phyloP scores from a whole-genome alignment of 2,329 filamentous ascomycete species.

The Achaetomium macrosporum region DNA sequence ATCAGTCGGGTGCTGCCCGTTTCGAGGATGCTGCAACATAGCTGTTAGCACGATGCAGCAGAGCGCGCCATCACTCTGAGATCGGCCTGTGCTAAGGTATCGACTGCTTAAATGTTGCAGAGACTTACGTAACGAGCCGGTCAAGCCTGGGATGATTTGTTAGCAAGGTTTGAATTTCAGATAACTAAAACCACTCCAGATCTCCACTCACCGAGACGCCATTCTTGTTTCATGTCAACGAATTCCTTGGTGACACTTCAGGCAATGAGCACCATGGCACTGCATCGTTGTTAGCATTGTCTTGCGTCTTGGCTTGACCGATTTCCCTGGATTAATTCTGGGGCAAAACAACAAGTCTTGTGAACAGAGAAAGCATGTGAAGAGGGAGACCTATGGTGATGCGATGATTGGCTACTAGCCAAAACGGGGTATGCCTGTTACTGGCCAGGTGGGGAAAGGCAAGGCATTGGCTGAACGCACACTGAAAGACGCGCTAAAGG shows the following conservation, averaged over 20 bases:
- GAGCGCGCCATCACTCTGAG: not conserved
- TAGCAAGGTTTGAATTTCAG: not conserved
- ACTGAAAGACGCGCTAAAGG: not conserved
- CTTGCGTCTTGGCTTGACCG: not conserved
- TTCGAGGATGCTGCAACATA: slow-evolving; percentile 69
- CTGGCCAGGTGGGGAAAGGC: no score
- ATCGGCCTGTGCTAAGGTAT: no score
- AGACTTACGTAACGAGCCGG: slow-evolving; percentile 74
- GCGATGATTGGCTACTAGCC: not conserved
- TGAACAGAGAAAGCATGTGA: not conserved
- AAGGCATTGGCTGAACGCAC: not conserved
- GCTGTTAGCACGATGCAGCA: slow-evolving; percentile 15
- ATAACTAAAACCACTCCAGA: slow-evolving; percentile 34
- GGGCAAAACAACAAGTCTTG: not conserved
- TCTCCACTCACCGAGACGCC: slow-evolving; percentile 55
- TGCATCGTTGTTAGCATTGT: slow-evolving; percentile 17
- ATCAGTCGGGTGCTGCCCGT: slow-evolving; percentile 95
- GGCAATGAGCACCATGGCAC: slow-evolving; percentile 21
- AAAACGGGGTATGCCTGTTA: no score
- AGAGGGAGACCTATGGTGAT: not conserved
- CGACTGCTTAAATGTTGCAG: not conserved
- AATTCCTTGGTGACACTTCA: slow-evolving; percentile 13
- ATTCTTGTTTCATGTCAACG: slow-evolving; percentile 42
- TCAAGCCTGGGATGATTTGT: slow-evolving; percentile 55
- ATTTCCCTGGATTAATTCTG: no score